Conservation (phyloP, 2,329 filamentous ascomycete species). For the Penicillium sclerotigenum region DNA sequence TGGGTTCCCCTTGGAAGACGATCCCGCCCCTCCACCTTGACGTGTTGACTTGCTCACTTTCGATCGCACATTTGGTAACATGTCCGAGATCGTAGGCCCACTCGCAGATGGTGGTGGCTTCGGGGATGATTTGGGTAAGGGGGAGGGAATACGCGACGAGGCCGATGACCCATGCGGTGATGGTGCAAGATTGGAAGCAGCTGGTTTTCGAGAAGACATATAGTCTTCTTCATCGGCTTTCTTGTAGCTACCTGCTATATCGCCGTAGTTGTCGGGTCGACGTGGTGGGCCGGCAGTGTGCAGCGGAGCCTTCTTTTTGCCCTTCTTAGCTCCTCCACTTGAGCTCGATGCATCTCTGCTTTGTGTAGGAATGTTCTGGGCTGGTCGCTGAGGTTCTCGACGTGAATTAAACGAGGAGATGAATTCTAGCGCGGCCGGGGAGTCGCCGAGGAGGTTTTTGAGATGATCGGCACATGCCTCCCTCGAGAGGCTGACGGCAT, state of each 20-base stretch:
- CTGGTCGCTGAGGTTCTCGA: constrained; percentile 39
- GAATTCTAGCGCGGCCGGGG: constrained; percentile 69
- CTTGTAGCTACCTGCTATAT: constrained; percentile 67
- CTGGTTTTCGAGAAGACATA: constrained; percentile 53
- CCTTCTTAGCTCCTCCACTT: constrained; percentile 31
- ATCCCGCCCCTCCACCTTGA: constrained; percentile 62
- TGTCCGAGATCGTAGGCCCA: constrained; percentile 79
- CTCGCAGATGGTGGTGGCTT: constrained; percentile 64
- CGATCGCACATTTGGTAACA: constrained; percentile 56
- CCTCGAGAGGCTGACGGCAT: constrained; percentile 72
- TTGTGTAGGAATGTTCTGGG: constrained; percentile 6
- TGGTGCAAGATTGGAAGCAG: constrained; percentile 39
- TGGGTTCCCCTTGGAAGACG: constrained; percentile 56
- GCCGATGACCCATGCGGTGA: constrained; percentile 43
- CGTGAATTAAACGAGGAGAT: constrained; percentile 72
- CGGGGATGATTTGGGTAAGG: constrained; percentile 28
- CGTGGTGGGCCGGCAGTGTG: constrained; percentile 62
- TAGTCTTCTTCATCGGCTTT: constrained; percentile 74
- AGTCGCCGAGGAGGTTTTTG: constrained; percentile 82
- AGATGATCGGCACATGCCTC: constrained; percentile 79
- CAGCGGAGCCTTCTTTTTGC: constrained; percentile 58
- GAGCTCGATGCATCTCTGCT: constrained; percentile 3
- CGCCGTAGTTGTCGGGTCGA: constrained; percentile 61
- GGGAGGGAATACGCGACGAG: constrained; percentile 45
- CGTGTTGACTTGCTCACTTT: constrained; percentile 65